Percentiles rank a stretch among this genome's conserved stretches.
Evolutionary conservation across 495 filamentous ascomycete genomes (phyloP).

Genomic region (Durotheca rogersii): DNA sequence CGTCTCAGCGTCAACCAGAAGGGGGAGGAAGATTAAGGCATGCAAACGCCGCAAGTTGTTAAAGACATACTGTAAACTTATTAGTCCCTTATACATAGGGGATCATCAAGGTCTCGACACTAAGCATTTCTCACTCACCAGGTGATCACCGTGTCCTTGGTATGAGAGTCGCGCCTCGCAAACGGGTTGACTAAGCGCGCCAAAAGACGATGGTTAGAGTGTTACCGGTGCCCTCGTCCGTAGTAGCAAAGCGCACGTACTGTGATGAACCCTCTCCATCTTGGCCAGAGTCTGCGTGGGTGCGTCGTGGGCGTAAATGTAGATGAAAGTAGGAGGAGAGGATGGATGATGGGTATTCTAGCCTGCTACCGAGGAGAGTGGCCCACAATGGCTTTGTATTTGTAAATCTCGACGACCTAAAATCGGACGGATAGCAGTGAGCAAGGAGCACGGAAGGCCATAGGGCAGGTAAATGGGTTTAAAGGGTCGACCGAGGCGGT

Average conservation of each 20-base stretch:
- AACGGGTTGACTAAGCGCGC: constrained; percentile 62
- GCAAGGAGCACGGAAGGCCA: no score
- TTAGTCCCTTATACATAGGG: constrained; percentile 2
- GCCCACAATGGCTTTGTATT: no score
- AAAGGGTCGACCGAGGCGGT: constrained; percentile 7
- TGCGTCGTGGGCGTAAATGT: no score
- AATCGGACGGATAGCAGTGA: no score
- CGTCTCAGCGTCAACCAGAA: no score
- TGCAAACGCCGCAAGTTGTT: neutral
- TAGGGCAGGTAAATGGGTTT: neutral
- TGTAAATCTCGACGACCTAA: no score
- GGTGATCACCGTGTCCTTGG: constrained; percentile 46
- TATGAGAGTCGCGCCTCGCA: constrained; percentile 61
- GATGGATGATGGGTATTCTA: no score
- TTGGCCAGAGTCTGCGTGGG: constrained; percentile 13
- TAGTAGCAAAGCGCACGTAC: constrained; percentile 29
- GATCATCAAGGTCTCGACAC: no score
- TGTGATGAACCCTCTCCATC: constrained; percentile 47
- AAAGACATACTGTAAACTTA: constrained; percentile 8
- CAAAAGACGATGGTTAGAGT: neutral
- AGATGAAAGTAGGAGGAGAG: no score
- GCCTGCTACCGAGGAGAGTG: no score
- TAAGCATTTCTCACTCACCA: constrained; percentile 31
- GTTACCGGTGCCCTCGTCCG: neutral
- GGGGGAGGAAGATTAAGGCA: no score